Percentiles rank a stretch among this genome's conserved stretches.
Conservation (phyloP, 108 stramenopile species). For the Halocafeteria seosinensis region DNA sequence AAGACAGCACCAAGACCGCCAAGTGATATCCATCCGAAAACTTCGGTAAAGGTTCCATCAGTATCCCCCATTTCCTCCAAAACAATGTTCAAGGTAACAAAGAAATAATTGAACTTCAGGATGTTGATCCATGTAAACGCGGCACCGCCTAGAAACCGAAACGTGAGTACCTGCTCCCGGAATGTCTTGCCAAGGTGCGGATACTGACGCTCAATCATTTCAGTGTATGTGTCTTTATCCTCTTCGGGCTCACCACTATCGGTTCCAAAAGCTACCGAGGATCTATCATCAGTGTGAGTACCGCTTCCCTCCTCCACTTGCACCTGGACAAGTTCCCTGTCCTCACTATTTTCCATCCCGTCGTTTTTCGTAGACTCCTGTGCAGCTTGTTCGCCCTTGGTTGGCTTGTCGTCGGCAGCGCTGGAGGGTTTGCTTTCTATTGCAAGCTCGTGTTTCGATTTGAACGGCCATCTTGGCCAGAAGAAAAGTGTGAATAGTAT, state of each 20-base stretch:
- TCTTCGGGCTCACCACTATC: too few relatives aligned
- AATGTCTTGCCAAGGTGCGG: background rate
- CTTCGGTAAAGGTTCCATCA: background rate
- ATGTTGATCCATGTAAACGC: background rate
- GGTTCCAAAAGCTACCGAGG: too few relatives aligned
- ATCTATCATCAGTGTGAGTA: too few relatives aligned
- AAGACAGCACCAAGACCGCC: background rate
- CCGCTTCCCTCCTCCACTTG: too few relatives aligned
- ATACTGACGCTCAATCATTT: too few relatives aligned
- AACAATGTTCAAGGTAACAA: background rate
- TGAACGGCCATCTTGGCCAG: background rate
- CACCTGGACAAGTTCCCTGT: too few relatives aligned
- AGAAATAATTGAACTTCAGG: background rate
- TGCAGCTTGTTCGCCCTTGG: too few relatives aligned
- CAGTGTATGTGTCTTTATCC: background rate
- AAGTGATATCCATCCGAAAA: background rate
- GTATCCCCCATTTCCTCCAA: background rate
- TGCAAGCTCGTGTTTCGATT: too few relatives aligned
- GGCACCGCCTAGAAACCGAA: background rate
- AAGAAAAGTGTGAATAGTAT: background rate
- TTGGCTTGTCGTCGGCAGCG: too few relatives aligned
- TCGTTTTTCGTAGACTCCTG: too few relatives aligned
- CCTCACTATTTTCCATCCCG: too few relatives aligned
- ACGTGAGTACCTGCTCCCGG: background rate
- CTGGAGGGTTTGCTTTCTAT: too few relatives aligned